Conservation (phyloP, 257 asterid species). For the Plantago elongata region DNA sequence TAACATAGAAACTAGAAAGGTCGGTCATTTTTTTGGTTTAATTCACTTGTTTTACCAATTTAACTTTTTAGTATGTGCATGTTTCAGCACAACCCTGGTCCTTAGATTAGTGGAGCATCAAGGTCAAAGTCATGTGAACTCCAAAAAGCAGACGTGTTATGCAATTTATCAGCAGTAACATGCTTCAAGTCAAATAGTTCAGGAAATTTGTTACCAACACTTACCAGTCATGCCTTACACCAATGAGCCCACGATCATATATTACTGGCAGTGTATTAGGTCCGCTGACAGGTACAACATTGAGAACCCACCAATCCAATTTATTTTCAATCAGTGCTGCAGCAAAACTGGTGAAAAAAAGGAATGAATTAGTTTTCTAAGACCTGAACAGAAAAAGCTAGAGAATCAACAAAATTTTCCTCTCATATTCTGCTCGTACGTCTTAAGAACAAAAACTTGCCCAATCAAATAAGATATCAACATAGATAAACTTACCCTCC, state of each 20-base stretch:
- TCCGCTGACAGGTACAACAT: slow-evolving; percentile 90
- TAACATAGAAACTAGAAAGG: no score
- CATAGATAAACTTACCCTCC: slow-evolving; percentile 62
- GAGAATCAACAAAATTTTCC: neutral
- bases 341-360: slow-evolving; percentile 67
- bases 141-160: neutral
- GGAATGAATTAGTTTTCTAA: slow-evolving; percentile 16
- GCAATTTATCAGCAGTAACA: neutral
- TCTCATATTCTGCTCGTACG: neutral
- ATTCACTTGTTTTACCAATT: neutral
- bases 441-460: neutral
- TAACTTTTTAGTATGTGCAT: no score
- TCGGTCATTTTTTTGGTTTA: neutral
- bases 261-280: slow-evolving; percentile 89
- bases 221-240: slow-evolving; percentile 97
- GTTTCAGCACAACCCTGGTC: no score
- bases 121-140: neutral
- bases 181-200: neutral
- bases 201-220: slow-evolving; percentile 11
- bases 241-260: slow-evolving; percentile 91
- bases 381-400: neutral
- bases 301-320: slow-evolving; percentile 91
- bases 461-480: slow-evolving; percentile 6
- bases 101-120: no score
- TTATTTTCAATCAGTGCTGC: slow-evolving; percentile 69